Base-by-base conservation (phyloP, 768 basidiomycete genomes). In the Suillus discolor region DNA sequence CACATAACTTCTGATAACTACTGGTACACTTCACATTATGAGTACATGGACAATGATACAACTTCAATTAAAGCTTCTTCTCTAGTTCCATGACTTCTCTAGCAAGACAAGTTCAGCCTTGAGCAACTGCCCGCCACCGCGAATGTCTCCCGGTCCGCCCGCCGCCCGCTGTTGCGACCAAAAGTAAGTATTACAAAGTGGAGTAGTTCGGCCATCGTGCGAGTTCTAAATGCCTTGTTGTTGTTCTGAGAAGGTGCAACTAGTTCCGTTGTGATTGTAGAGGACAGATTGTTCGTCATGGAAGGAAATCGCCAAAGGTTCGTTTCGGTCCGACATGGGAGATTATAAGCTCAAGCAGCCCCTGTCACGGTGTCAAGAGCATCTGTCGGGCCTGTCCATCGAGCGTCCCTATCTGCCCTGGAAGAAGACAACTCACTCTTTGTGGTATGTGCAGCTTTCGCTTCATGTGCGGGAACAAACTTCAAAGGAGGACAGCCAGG, bases 391-490 rank as follows among this genome's bases (percentile, higher is more conserved):
- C 13, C 8, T 41, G 25, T 41, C 9, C 18, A 20, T 25, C 57
- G 6, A 12, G 38, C 6, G 3, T 34, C 38, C 39, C 15, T 28
- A 18, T 39, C 23, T 59, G 16, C 8, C 11, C 16, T 15, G 2
- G 12, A 28, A 28, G 39, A 23, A 41, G 8, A 41, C 2, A 1
- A 41, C 72, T 69, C 49, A 76, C 74, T 69, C 53, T 74, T 70
- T 20, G 31, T 15, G 8, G 74, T 64, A 41, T 77, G 74, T 23
- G 73, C 73, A 6, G 65, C 68, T 54, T 76, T 73, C 34, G 74
- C 75, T 65, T 77, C 71, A 31, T 38, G 70, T 31, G 74, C 13
- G 2, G 75, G 76, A 41, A 76, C 63, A 41, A 76, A 63, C 60
- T 8, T 41, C 57, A 77, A 67, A 34, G 74, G 71, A 25, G 6